Evolutionary conservation across 2,329 filamentous ascomycete species (phyloP), one percentile per base, ranked within the genome.

Genomic region (Golovinomyces cichoracearum): DNA sequence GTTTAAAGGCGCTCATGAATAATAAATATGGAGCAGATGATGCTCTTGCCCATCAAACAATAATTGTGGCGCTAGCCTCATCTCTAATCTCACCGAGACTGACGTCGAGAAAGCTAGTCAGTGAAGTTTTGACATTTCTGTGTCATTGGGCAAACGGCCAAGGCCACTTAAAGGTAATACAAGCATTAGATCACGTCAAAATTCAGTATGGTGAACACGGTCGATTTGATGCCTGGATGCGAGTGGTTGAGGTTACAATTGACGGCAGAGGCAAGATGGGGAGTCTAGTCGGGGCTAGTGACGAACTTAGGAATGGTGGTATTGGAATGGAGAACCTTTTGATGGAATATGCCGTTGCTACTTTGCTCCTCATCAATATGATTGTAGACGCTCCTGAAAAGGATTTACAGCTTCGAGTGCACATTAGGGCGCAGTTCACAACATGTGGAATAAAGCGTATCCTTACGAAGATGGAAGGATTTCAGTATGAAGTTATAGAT

Each of bases 21-120:
- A 98, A 94, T 73, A 94, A 93, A 63, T 95, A 93, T 62, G 90
- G 90, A 52, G 90, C 90, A 52, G 90, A 98, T 61, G 86, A 98
- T 70, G 90, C 90, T 17, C 69, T 98, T 50, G 70, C 76, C 52
- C 86, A 95, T 61, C 82, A 90, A 60, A 83, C 88, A 60, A 83
- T 95, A 53, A 79, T 94, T 53, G 76, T 92, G 50, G 83, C 90
- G 1, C 70, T 98, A 41, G 83, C 80, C 46, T 85, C 77, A 21
- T 93, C 84, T 31, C 69, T 98, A 50, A 83, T 86, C 48, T 93
- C 86, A 9, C 80, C 86, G 7, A 77, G 90, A 47, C 69, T 98
- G 50, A 90, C 85, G 45, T 95, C 90, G 1, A 72, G 90, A 57
- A 95, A 94, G 61, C 73, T 95, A 48, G 85, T 93, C 59, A 94